These are phyloP conservation scores for Penicillium tannophilum DNA, from an alignment of 495 filamentous ascomycete species.

Conservation along the genomic window DNA sequence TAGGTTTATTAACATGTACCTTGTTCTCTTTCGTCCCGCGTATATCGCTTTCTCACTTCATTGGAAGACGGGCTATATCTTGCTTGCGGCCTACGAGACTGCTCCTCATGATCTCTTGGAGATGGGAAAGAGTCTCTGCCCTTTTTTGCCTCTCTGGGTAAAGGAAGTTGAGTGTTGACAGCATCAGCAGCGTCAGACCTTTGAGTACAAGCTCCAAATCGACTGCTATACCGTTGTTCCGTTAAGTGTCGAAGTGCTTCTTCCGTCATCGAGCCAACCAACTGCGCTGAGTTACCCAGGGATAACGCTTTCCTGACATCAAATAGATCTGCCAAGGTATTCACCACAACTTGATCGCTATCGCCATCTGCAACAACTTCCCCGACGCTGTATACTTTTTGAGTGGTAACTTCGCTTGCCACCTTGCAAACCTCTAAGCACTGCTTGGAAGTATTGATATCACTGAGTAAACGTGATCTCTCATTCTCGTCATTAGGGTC, in stretches of 20 bases:
- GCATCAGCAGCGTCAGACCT: no score
- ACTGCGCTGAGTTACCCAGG: slow-evolving; percentile 27
- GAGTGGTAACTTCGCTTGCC: slow-evolving; percentile 29
- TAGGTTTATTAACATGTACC: slow-evolving; percentile 1
- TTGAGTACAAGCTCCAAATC: slow-evolving; percentile 25
- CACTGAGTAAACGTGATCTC: slow-evolving; percentile 29
- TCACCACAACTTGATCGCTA: slow-evolving; percentile 40
- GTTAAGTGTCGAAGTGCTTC: slow-evolving; percentile 28
- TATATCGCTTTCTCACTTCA: slow-evolving; percentile 6
- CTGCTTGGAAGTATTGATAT: slow-evolving; percentile 31
- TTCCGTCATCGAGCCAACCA: slow-evolving; percentile 34
- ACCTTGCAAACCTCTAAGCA: slow-evolving; percentile 39
- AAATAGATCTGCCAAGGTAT: slow-evolving; percentile 38
- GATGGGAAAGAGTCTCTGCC: not conserved
- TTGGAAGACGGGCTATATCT: slow-evolving; percentile 6
- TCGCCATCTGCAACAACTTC: slow-evolving; percentile 36
- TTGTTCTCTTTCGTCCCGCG: slow-evolving; percentile 4
- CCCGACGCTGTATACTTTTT: slow-evolving; percentile 34
- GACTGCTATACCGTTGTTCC: slow-evolving; percentile 34
- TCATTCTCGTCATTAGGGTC: slow-evolving; percentile 21
- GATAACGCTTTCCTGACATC: slow-evolving; percentile 31
- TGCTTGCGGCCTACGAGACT: not conserved
- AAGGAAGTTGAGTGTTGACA: no score
- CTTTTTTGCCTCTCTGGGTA: not conserved
- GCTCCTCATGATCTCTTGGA: not conserved